Evolutionary conservation across 306 rosid species (phyloP), one percentile per base, ranked within the genome.

Genomic region (Fagus sylvatica): DNA sequence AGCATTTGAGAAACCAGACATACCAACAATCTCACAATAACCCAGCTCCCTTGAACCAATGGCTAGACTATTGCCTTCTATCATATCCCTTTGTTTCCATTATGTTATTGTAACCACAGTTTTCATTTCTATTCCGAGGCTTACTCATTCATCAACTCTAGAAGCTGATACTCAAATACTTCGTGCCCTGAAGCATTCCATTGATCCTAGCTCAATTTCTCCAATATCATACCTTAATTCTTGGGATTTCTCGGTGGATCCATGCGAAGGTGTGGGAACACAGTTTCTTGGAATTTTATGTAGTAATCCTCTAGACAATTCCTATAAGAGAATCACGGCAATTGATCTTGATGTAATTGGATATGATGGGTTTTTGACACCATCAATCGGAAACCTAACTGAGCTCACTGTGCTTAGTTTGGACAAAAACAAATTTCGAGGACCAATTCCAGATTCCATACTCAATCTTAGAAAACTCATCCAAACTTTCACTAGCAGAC

Each of bases 221-320:
- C 71, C 42, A 17, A 55, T 53, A 43, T 86, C 89, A 32, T 86
- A 78, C 51, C 75, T 84, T 1, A 67, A 17, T 15, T 78, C 74
- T n/a, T 89, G 87, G 89, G 85, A 85, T 30, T 89, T 87, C 69
- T 15, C 16, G 28, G 34, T 67, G 30, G 91, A 85, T 56, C 88
- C 91, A 7, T 85, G 87, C 57, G 82, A 81, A 57, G 69, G 76
- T 77, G 61, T 68, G 0, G 88, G 89, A 6, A 57, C 86, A 22
- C 71, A 79, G 30, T 89, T 89, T 36, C 87, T 81, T 3, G 91
- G 93, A 80, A 77, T 85, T 55, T 66, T 85, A 48, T 89, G 89
- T 67, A 60, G 46, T 9, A 36, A 77, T 39, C 88, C 88, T 39
- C 49, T 75, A 8, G 88, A 83, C 53, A 53, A 75, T 32, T 83